Evolutionary conservation across 345 rosid species (phyloP), one percentile per base, ranked within the genome.

Genomic region (Euphorbia tirucalli): DNA sequence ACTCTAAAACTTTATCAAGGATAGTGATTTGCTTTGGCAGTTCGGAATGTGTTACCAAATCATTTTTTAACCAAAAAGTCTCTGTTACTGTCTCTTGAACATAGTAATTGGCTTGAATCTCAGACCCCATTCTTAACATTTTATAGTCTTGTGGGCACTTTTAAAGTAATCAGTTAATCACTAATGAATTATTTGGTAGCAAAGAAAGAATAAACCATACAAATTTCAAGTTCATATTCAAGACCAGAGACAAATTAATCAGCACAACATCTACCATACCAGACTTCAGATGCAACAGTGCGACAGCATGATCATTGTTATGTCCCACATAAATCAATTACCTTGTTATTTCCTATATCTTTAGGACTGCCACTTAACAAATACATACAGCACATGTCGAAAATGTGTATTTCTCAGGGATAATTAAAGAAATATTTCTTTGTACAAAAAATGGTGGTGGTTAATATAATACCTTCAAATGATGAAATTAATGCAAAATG

Each of bases 391-490:
- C 25, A n/a, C 1, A 41, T 2, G 37, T 32, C 5, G 37, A 32
- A 32, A n/a, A 41, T 41, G 46, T 41, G 46, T 39, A n/a, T 43
- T 41, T 64, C 9, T 64, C 32, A 43, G 31, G 52, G 52, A 41
- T 61, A 32, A 61, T 2, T 30, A 60, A 14, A 60, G 10, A 11
- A 37, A 37, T 19, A 39, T 19, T 27, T 21, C 49, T 56, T 54
- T 11, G 16, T 18, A 14, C 14, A 14, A 10, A 43, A 56, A 60
- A 22, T 70, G 2, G 22, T 25, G 8, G 55, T 56, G 11, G 14
- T 56, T 8, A 57, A 9, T 25, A 32, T 18, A 16, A 68, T 52
- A 68, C 71, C 62, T 54, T 13, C 46, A 37, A 19, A 31, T 69
- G 52, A 25, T 3, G n/a, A 21, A 41, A 16, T 22, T 44, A 46